phyloP scores from a whole-genome alignment of 192 early-diverging fungal species.

The Dissophora globulifera region DNA sequence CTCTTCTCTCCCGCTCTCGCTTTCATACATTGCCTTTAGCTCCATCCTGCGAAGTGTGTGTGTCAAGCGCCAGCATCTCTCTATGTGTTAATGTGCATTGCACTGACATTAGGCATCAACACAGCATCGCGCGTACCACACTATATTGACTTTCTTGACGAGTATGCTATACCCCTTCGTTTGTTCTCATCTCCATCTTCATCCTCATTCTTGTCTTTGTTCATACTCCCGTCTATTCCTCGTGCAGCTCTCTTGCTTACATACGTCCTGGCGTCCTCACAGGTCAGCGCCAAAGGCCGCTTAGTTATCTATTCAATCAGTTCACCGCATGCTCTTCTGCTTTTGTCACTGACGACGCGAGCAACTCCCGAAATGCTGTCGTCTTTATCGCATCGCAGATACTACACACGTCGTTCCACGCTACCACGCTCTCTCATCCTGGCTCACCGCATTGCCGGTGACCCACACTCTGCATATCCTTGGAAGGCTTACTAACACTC shows the following conservation, averaged over 20 bases:
- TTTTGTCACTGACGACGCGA: not conserved
- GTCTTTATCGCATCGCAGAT: not conserved
- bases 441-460: too few relatives aligned
- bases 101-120: too few relatives aligned
- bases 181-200: not conserved
- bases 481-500: not conserved
- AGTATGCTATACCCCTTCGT: not conserved
- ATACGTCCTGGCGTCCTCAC: not conserved
- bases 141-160: too few relatives aligned
- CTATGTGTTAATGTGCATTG: too few relatives aligned
- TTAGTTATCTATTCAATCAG: too few relatives aligned
- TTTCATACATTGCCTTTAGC: too few relatives aligned
- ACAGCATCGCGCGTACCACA: too few relatives aligned
- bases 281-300: too few relatives aligned
- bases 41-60: too few relatives aligned
- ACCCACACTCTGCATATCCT: not conserved
- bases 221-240: not conserved
- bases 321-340: too few relatives aligned
- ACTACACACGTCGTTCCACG: conserved; percentile 4
- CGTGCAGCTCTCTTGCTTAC: conserved; percentile 4
- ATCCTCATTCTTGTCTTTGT: not conserved
- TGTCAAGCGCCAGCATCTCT: too few relatives aligned
- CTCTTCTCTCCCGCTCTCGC: too few relatives aligned
- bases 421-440: not conserved
- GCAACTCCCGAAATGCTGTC: not conserved